Base-by-base conservation (phyloP, 495 filamentous ascomycete species). In the Xylaria acuta region DNA sequence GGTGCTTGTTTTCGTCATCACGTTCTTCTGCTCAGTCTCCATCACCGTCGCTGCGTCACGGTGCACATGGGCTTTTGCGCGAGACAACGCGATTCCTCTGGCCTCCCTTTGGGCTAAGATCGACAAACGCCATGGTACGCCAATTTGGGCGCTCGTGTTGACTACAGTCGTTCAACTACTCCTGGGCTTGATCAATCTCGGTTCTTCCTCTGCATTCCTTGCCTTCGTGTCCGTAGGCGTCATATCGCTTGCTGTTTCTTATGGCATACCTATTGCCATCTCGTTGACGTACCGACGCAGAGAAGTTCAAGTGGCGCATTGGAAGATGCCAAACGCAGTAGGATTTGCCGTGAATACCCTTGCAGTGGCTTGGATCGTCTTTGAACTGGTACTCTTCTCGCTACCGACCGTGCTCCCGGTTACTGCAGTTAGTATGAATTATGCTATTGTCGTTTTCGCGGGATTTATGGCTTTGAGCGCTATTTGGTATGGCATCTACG, bases 1-100 rank as follows among this genome's bases (percentile, higher is more conserved):
- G 3, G 88, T 93, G 74, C 81, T 93, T 8, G 86, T 93, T 69
- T 85, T 93, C 45, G 88, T 90, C 9, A 90, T 93, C 58, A 77
- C 84, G 4, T 82, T 88, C 70, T 88, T 88, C 70, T 85, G 85
- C 40, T 86, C 86, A 32, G 80, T 86, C 41, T 87, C 86, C 54
- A 83, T 85, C 11, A 79, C 86, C 25, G 87, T 86, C 5, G 87
- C 87, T 12, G 83, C 87, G 6, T 84, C 81, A 25, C 79, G 86
- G 47, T 86, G 84, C 72, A 87, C 86, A 7, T 88, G 85, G 77
- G 86, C 86, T 32, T 88, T 88, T 77, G 86, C 86, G 7, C 79
- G 86, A 45, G 86, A 88, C 70, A 83, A 84, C 38, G 90, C 90
- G 14, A 92, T 92, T 67, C 90, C 90, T 0, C 85, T 90, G 2